phyloP scores from a whole-genome alignment of 2,329 filamentous ascomycete genomes.

The Nakataea oryzae region DNA sequence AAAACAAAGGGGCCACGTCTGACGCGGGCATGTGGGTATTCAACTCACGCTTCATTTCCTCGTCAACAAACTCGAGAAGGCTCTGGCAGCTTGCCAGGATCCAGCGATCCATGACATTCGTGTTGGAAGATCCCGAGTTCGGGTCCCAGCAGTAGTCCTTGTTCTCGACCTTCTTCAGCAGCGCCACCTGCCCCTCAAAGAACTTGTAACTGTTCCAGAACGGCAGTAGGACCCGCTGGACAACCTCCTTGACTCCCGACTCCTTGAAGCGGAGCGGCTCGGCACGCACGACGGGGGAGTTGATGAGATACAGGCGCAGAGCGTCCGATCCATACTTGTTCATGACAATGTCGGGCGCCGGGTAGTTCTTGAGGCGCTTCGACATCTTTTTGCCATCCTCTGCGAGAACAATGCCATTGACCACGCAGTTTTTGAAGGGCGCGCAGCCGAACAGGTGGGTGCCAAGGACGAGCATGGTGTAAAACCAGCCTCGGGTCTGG shows the following conservation, averaged over 20 bases:
- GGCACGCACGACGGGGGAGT: slow-evolving; percentile 86
- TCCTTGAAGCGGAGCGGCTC: slow-evolving; percentile 91
- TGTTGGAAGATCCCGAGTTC: slow-evolving; percentile 59
- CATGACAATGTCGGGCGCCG: slow-evolving; percentile 76
- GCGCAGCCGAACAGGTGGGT: slow-evolving; percentile 77
- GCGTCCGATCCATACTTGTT: slow-evolving; percentile 85
- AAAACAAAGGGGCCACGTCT: neutral
- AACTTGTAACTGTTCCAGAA: slow-evolving; percentile 98
- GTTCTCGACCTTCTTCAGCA: slow-evolving; percentile 76
- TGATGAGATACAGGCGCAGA: slow-evolving; percentile 89
- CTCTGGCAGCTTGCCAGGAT: slow-evolving; percentile 89
- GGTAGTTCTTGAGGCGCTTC: slow-evolving; percentile 93
- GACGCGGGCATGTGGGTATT: neutral
- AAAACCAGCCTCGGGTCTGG: slow-evolving; percentile 95
- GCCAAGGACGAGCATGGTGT: slow-evolving; percentile 80
- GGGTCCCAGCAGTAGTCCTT: slow-evolving; percentile 73
- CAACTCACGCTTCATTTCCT: slow-evolving; percentile 71
- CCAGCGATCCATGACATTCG: slow-evolving; percentile 94
- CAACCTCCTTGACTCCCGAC: slow-evolving; percentile 84
- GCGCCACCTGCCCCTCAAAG: slow-evolving; percentile 77
- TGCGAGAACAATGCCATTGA: slow-evolving; percentile 87
- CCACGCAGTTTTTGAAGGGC: slow-evolving; percentile 92
- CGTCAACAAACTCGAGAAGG: slow-evolving; percentile 80
- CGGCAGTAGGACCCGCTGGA: slow-evolving; percentile 80
- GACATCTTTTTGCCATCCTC: slow-evolving; percentile 99